Evolutionary conservation across 441 rosid species (phyloP).

Genomic region (Syzygium syzygioides): DNA sequence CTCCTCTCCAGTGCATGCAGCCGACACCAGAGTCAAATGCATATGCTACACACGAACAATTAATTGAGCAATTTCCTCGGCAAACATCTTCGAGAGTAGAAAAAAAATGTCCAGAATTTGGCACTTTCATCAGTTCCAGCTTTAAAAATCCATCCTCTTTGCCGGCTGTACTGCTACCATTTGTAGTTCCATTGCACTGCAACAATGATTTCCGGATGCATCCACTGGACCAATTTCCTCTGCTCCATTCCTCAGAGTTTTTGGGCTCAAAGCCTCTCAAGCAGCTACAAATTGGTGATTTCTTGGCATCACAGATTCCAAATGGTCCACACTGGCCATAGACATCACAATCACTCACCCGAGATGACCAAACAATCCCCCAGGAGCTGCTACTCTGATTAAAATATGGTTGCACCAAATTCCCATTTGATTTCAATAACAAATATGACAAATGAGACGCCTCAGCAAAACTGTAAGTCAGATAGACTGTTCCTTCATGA

Average conservation of each 20-base stretch:
- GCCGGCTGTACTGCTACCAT: not conserved
- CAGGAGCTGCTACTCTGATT: not conserved
- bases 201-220: not conserved
- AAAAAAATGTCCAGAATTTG: not conserved
- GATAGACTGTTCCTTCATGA: not conserved
- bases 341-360: not conserved
- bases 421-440: not conserved
- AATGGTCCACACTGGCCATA: not conserved
- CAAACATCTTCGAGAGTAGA: not conserved
- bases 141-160: not conserved
- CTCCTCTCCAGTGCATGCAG: not conserved
- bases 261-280: not conserved
- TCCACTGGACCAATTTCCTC: not conserved
- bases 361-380: not conserved
- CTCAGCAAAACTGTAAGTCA: not conserved
- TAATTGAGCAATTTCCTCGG: slow-evolving; percentile 18
- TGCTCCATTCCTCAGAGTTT: not conserved
- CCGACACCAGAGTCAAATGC: slow-evolving; percentile 37
- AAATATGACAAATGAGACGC: not conserved
- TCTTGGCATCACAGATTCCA: not conserved
- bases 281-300: not conserved
- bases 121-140: not conserved
- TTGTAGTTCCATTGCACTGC: not conserved
- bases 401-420: not conserved
- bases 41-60: slow-evolving; percentile 53